Evolutionary conservation across 2,329 filamentous ascomycete genomes (phyloP).

Genomic region (Iodosphaeria phyllophila): DNA sequence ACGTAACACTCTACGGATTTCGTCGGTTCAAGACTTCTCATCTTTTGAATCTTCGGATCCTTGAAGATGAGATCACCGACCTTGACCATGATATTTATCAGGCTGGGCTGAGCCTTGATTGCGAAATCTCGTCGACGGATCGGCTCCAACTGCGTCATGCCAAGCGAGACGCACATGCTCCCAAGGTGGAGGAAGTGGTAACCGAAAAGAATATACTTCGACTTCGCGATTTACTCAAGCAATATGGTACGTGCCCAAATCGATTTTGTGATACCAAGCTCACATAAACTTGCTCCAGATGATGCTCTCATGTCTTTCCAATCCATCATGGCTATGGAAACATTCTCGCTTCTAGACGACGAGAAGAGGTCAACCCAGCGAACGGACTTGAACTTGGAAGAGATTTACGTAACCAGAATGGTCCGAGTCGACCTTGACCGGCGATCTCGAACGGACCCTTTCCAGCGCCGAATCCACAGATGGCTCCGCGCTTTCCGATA

Average conservation of each 20-base stretch:
- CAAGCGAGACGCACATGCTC: slow-evolving; percentile 7
- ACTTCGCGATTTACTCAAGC: slow-evolving; percentile 5
- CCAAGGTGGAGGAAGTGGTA: slow-evolving; percentile 1
- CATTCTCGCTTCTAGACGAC: slow-evolving; percentile 7
- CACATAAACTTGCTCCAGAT: slow-evolving; percentile 3
- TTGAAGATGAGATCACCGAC: slow-evolving; percentile 10
- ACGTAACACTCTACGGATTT: slow-evolving; percentile 10
- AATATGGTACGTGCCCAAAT: slow-evolving; percentile 6
- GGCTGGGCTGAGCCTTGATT: slow-evolving; percentile 11
- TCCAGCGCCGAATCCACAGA: slow-evolving; percentile 5
- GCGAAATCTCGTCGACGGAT: slow-evolving; percentile 7
- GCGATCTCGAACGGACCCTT: slow-evolving; percentile 5
- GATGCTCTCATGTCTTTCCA: slow-evolving; percentile 9
- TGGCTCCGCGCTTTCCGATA: slow-evolving; percentile 5
- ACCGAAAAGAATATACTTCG: slow-evolving; percentile 3
- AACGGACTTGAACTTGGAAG: slow-evolving; percentile 10
- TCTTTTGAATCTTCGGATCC: slow-evolving; percentile 14
- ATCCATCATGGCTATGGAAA: slow-evolving; percentile 10
- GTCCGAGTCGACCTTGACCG: slow-evolving; percentile 13
- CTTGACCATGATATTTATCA: slow-evolving; percentile 15
- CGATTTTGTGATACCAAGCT: not conserved
- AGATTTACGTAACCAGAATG: slow-evolving; percentile 15
- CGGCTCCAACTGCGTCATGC: slow-evolving; percentile 10
- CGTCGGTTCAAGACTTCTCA: slow-evolving; percentile 14
- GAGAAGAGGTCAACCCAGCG: slow-evolving; percentile 5